Percentiles rank a stretch among this genome's conserved stretches.
These are phyloP conservation scores for Condylostoma magnum DNA, from an alignment of 169 alveolate species.

Conservation along the genomic window DNA sequence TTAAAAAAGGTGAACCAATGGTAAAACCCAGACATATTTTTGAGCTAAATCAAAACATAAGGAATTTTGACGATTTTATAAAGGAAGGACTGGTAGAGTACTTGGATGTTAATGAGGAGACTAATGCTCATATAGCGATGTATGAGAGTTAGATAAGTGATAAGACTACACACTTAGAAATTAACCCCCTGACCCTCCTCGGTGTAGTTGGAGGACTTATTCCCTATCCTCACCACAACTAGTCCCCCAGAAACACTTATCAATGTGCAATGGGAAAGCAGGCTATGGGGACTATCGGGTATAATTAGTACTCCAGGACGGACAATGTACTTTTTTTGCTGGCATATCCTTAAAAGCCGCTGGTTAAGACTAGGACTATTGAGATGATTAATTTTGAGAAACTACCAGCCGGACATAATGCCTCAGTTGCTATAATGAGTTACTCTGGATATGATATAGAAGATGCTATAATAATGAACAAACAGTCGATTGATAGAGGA, in stretches of 20 bases:
- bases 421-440: constrained; percentile 99
- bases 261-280: constrained; percentile 99
- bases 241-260: constrained; percentile 99
- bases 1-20: constrained; percentile 91
- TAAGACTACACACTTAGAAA: constrained; percentile 98
- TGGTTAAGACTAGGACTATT: constrained; percentile 96
- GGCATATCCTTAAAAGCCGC: constrained; percentile 98
- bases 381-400: constrained; percentile 95
- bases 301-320: constrained; percentile 88
- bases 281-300: constrained; percentile 98
- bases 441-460: constrained; percentile 99
- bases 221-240: constrained; percentile 99
- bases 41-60: constrained; percentile 75
- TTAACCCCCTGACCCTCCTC: constrained; percentile 96
- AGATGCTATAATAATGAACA: constrained; percentile 98
- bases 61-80: constrained; percentile 84
- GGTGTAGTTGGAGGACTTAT: constrained; percentile 99
- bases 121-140: constrained; percentile 94
- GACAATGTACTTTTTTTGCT: constrained; percentile 92
- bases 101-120: constrained; percentile 99
- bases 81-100: constrained; percentile 95
- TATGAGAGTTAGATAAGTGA: constrained; percentile 85
- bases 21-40: constrained; percentile 62
- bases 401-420: constrained; percentile 99
- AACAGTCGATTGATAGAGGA: constrained; percentile 98